Percentiles rank a stretch among this genome's conserved stretches.
Conservation (phyloP, 345 rosid genomes). For the Corymbia maculata region DNA sequence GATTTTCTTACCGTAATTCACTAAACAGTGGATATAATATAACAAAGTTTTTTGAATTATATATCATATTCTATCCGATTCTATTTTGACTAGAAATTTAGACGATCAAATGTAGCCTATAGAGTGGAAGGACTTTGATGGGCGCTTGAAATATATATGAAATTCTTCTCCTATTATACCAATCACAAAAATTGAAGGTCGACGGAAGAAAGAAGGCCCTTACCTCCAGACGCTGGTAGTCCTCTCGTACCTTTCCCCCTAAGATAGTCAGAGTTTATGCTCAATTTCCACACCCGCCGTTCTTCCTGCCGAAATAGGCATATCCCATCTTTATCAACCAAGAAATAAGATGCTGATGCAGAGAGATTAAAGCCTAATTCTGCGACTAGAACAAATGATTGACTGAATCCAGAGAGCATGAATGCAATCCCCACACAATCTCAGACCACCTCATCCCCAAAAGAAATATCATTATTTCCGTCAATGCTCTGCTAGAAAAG, state of each 20-base stretch:
- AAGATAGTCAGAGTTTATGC: neutral
- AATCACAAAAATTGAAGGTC: too few species aligned
- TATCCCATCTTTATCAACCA: too few species aligned
- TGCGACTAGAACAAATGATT: neutral
- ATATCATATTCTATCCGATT: too few species aligned
- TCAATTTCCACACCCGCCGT: neutral
- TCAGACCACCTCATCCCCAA: neutral
- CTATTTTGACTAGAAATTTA: too few species aligned
- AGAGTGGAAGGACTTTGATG: too few species aligned
- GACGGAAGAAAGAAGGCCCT: too few species aligned
- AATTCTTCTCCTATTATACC: too few species aligned
- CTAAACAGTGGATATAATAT: too few species aligned
- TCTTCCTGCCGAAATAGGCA: neutral
- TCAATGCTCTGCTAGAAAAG: neutral
- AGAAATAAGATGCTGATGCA: neutral
- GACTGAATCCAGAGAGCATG: neutral
- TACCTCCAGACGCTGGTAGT: neutral
- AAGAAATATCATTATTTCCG: neutral
- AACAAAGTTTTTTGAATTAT: too few species aligned
- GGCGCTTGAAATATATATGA: too few species aligned
- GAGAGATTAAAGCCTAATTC: neutral
- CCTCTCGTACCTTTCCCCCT: neutral
- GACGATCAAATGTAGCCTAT: too few species aligned
- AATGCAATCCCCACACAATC: neutral
- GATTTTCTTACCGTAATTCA: too few species aligned